Evolutionary conservation across 2,329 filamentous ascomycete genomes (phyloP), one percentile per base, ranked within the genome.

Genomic region (Cytospora schulzeri): DNA sequence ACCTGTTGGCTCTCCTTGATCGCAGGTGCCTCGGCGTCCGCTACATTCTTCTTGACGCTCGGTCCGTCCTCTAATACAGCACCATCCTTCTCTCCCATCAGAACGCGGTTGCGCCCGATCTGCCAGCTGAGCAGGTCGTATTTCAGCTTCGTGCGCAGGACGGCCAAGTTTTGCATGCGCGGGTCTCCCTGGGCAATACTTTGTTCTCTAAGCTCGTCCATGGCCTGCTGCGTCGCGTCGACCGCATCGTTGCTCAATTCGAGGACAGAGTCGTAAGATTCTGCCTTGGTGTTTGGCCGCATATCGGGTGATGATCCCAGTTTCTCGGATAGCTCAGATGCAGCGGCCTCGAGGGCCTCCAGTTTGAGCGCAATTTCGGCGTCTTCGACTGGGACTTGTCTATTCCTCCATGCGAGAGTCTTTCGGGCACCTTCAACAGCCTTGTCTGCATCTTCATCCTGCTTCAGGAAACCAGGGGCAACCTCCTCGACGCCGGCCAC

Each of bases 111-210:
- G 56, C 95, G 89, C 29, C 94, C 94, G 68, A 98, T 91, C 75
- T 95, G 86, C 93, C 93, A 98, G 73, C 92, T 93, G 63, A 99
- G 90, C 76, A 97, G 87, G 69, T 92, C 91, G 75, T 96, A 98
- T 76, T 95, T 96, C 63, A 98, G 92, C 1, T 94, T 93, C 0
- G 96, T 96, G 67, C 91, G 90, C 4, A 93, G 96, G 65, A 99
- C 90, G 70, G 97, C 93, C 54, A 99, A 80, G 70, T 93, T 89
- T 77, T 99, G 95, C 88, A 99, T 93, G 64, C 92, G 87, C 41
- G 87, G 79, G 73, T 99, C 94, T 63, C 92, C 88, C 74, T 92
- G 91, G 26, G 91, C 85, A 17, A 97, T 86, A 1, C 92, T 91
- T 74, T 99, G 95, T 66, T 85, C 88, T 58, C 87, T 86, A 64